Evolutionary conservation across 176 grass and related monocot species (phyloP).

Genomic region (Paspalum notatum): DNA sequence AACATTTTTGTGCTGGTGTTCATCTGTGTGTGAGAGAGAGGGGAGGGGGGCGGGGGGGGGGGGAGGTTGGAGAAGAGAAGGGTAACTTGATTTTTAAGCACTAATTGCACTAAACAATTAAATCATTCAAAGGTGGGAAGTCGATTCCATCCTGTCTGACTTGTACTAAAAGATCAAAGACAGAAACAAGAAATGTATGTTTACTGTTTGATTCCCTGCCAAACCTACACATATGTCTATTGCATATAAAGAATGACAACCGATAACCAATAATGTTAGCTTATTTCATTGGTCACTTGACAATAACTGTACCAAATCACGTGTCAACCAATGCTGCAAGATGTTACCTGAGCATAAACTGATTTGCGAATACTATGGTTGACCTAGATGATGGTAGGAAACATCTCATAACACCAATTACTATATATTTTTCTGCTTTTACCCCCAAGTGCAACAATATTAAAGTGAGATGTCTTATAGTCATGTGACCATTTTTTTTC

Average conservation of each 20-base stretch:
- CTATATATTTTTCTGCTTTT: conserved; percentile 14
- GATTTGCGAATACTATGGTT: conserved; percentile 32
- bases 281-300: conserved; percentile 32
- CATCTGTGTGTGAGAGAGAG: background rate
- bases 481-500: background rate
- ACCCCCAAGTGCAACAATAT: conserved; percentile 31
- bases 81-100: conserved; percentile 3
- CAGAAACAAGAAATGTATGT: conserved; percentile 27
- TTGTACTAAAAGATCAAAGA: conserved; percentile 37
- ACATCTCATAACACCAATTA: conserved; percentile 23
- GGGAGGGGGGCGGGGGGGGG: no score
- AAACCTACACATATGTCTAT: conserved; percentile 34
- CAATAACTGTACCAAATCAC: conserved; percentile 31
- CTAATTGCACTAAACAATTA: conserved; percentile 9
- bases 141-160: conserved; percentile 44
- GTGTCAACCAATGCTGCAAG: conserved; percentile 14
- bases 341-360: background rate
- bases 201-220: conserved; percentile 35
- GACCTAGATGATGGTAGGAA: conserved; percentile 8
- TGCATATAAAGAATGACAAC: conserved; percentile 33
- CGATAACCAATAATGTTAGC: conserved; percentile 18
- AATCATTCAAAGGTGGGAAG: conserved; percentile 46
- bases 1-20: no score
- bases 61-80: background rate
- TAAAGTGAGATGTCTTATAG: conserved; percentile 18